phyloP scores from a whole-genome alignment of 1,284 basidiomycete species.

The Cryptococcus jaspeensis region DNA sequence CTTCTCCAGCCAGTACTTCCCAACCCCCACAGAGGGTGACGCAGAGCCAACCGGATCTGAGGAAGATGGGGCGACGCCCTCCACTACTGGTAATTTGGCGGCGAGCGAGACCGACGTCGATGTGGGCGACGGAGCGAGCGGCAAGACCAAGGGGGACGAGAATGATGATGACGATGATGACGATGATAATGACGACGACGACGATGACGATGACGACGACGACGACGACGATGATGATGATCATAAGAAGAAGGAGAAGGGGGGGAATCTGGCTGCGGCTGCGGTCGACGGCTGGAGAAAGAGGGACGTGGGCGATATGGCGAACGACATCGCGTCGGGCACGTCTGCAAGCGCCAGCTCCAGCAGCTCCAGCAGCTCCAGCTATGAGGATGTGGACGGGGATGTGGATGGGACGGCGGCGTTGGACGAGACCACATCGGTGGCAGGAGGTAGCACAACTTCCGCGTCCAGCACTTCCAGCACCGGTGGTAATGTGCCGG shows the following conservation, averaged over 20 bases:
- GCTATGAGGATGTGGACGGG: constrained; percentile 16
- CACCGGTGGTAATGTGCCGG: constrained; percentile 15
- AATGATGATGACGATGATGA: not conserved
- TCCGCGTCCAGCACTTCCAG: not conserved
- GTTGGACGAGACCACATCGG: constrained; percentile 5
- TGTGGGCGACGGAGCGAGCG: not conserved
- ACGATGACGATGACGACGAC: not conserved
- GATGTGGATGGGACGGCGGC: not conserved
- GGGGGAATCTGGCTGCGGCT: not conserved
- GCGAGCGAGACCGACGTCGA: not conserved
- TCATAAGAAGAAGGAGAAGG: constrained; percentile 3
- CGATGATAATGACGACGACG: not conserved
- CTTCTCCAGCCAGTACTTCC: constrained; percentile 27
- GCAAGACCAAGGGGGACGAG: not conserved
- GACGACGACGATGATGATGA: not conserved
- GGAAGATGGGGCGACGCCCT: constrained; percentile 21
- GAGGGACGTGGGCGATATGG: not conserved
- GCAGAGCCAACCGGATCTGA: constrained; percentile 16
- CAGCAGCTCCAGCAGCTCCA: not conserved
- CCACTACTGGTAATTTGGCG: not conserved
- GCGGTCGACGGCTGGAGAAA: not conserved
- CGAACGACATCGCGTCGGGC: not conserved
- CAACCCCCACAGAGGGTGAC: constrained; percentile 6
- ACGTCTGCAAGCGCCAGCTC: not conserved
- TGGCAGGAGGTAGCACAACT: constrained; percentile 2